phyloP scores from a whole-genome alignment of 306 rosid genomes.

The Oxytropis ochrocephala region DNA sequence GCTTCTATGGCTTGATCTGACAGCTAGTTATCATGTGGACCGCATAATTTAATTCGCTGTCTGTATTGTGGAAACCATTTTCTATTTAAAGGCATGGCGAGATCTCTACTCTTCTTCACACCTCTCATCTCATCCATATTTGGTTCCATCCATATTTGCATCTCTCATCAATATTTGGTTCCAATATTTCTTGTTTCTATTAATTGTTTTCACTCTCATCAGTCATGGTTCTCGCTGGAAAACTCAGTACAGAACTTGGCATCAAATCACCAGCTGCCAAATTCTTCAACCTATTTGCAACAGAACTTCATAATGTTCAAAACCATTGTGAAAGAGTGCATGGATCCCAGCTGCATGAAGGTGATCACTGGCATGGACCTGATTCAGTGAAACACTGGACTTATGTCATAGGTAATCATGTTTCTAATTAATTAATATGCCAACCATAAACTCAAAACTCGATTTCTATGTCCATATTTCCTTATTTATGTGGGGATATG shows the following conservation, averaged over 20 bases:
- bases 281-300: slow-evolving; percentile 10
- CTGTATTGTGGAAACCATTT: too few species aligned
- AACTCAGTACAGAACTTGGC: slow-evolving; percentile 18
- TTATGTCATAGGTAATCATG: slow-evolving; percentile 11
- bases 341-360: slow-evolving; percentile 28
- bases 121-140: background rate
- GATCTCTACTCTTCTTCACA: too few species aligned
- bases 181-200: background rate
- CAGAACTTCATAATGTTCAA: slow-evolving; percentile 19
- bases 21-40: too few species aligned
- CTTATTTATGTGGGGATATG: too few species aligned
- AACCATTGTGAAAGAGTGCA: slow-evolving; percentile 17
- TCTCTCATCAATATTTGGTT: background rate
- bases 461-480: too few species aligned
- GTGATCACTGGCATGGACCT: slow-evolving; percentile 41
- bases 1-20: too few species aligned
- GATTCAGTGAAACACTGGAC: slow-evolving; percentile 35
- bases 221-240: slow-evolving; percentile 22
- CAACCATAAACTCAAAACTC: too few species aligned
- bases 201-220: background rate
- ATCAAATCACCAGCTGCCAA: slow-evolving; percentile 15
- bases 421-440: background rate
- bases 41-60: too few species aligned
- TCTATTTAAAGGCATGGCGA: too few species aligned
- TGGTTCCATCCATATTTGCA: background rate